Base-by-base conservation (phyloP, 23 red algal species). In the Pyropia haitanensis region DNA sequence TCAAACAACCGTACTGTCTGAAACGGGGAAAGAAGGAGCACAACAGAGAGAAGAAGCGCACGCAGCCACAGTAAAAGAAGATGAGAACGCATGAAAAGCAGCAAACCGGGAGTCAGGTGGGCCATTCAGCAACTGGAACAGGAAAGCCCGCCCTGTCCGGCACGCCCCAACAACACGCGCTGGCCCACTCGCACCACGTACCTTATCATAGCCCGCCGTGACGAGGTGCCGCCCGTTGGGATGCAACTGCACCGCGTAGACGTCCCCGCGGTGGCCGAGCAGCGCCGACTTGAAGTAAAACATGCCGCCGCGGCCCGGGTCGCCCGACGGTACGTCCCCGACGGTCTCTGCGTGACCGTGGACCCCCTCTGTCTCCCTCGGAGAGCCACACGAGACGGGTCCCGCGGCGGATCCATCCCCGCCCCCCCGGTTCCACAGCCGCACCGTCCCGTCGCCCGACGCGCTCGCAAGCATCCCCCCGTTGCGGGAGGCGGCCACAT, bases 161-260 rank as follows among this genome's bases (percentile, higher is more conserved):
- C 4, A 1, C 5, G 39, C 10, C 39, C 10, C 39, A 46, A 46
- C 7, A 46, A 46, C 39, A 46, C 4, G 2, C 39, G 10, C 8
- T 9, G 39, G 5, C 10, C 39, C 5, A 46, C 2, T 10, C 4
- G 5, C 13, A 1, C 39, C 55, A 60, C 39, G 5, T 46, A 46
- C 60, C 66, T 80, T 81, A 48, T 98, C 94, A 60, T 98, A 98
- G 51, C 94, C 94, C 16, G 73, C 94, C 16, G 60, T 83, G 5
- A 85, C 79, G 13, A 98, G 19, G 27, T 85, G 80, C 59, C 65
- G 75, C 30, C 81, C 94, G 50, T 61, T 53, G 2, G 94, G 80
- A 78, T 98, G 85, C 63, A 91, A 78, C 17, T 67, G 33, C 53
- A 91, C 94, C 18, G 94, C 69, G 63, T 98, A 98, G 17, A 98